Evolutionary conservation across 1,284 basidiomycete species (phyloP), one percentile per base, ranked within the genome.

Genomic region (Sparassis latifolia): DNA sequence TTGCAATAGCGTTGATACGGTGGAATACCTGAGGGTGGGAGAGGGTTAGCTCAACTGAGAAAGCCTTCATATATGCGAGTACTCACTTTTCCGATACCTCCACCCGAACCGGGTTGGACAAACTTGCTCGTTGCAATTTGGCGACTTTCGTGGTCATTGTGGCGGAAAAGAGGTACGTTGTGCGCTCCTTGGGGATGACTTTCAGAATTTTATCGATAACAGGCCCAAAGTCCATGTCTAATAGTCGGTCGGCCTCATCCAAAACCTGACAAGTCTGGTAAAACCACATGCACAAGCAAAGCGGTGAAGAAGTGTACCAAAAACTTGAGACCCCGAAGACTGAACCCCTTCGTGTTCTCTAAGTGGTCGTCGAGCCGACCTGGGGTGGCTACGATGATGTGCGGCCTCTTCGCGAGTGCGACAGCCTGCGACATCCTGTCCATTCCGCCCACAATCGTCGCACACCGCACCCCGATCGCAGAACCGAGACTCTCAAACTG

Each of bases 121-220:
- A 75, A 75, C 90, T 93, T n/a, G 97, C 96, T 50, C 97, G 76
- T 67, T 99, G 96, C 5, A 99, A 76, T 69, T 99, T 98, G 29
- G 92, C 94, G 7, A 99, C 94, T 70, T 98, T 99, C 28, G 93
- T 97, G 2, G 96, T 97, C 95, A 99, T 99, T n/a, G 97, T 99
- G 1, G 97, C 97, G 10, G 94, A 97, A 75, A 97, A 99, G 1
- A 99, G 79, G 67, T 95, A 98, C 0, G 97, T 99, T 35, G 87
- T 90, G 27, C 97, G 82, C 63, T 99, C 95, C 63, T 86, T 90
- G 20, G 97, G 97, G 56, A 99, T 89, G 42, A 91, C 84, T 71
- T 97, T 97, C 42, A 99, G 76, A 55, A 99, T 93, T 73, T 95
- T 96, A 75, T 99, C 97, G 56, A 99, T 95, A 51, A 92, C 89